Conservation (phyloP, 208 protist genomes). For the Leishmania arabica region DNA sequence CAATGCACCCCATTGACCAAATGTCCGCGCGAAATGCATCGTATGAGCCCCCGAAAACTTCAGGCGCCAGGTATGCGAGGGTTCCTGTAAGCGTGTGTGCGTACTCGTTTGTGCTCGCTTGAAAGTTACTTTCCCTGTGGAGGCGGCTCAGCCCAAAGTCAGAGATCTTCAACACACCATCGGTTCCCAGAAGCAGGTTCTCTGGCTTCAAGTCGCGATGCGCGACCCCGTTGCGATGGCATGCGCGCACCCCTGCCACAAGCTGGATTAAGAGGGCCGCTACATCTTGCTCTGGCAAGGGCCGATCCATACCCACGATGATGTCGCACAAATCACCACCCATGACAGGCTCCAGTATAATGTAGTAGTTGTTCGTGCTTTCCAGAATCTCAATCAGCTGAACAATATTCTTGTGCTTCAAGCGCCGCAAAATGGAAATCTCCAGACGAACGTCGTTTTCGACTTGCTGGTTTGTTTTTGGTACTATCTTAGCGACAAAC, state of each 20-base stretch:
- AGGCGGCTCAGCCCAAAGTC: slow-evolving; percentile 90
- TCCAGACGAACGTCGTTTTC: slow-evolving; percentile 77
- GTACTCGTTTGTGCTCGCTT: slow-evolving; percentile 62
- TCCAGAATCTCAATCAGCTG: slow-evolving; percentile 86
- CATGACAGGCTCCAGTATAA: slow-evolving; percentile 86
- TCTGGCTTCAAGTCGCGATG: slow-evolving; percentile 96
- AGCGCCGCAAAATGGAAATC: slow-evolving; percentile 79
- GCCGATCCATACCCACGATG: slow-evolving; percentile 53
- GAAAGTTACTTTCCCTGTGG: slow-evolving; percentile 73
- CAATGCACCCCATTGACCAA: slow-evolving; percentile 88
- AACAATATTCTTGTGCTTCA: slow-evolving; percentile 85
- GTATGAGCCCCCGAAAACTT: slow-evolving; percentile 79
- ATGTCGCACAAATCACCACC: slow-evolving; percentile 86
- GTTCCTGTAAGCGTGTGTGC: slow-evolving; percentile 81
- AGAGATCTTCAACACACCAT: slow-evolving; percentile 81
- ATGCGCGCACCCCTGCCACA: slow-evolving; percentile 64
- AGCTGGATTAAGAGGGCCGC: slow-evolving; percentile 78
- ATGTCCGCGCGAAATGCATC: slow-evolving; percentile 88
- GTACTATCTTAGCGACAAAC: slow-evolving; percentile 88
- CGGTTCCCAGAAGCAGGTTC: slow-evolving; percentile 88
- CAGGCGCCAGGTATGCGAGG: slow-evolving; percentile 79
- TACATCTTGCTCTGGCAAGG: slow-evolving; percentile 65
- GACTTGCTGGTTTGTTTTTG: slow-evolving; percentile 65
- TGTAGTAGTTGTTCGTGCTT: slow-evolving; percentile 87
- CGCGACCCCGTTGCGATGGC: slow-evolving; percentile 84